Percentiles rank a stretch among this genome's conserved stretches.
Evolutionary conservation across 345 rosid genomes (phyloP).

Genomic region (Microcos paniculata): DNA sequence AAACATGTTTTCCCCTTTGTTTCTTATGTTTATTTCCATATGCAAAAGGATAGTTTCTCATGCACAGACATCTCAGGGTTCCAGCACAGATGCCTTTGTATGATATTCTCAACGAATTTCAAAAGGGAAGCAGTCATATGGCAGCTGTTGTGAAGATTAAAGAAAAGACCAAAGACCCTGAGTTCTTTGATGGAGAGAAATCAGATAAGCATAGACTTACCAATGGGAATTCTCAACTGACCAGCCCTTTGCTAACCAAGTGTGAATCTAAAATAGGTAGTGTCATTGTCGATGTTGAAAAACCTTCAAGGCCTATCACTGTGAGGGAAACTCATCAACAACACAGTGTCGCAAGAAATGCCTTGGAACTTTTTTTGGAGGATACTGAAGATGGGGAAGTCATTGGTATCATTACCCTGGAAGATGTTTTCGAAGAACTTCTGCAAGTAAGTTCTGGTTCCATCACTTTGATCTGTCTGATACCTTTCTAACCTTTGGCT

Average conservation of each 20-base stretch:
- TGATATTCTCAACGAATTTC: slow-evolving; percentile 85
- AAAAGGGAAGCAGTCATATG: slow-evolving; percentile 90
- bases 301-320: slow-evolving; percentile 32
- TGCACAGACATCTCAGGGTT: slow-evolving; percentile 52
- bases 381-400: slow-evolving; percentile 79
- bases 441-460: slow-evolving; percentile 52
- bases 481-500: slow-evolving; percentile 6
- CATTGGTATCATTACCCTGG: slow-evolving; percentile 78
- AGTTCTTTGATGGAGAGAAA: slow-evolving; percentile 30
- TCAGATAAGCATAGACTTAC: slow-evolving; percentile 29
- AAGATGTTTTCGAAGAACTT: slow-evolving; percentile 88
- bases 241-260: slow-evolving; percentile 53
- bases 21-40: background rate
- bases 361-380: slow-evolving; percentile 37
- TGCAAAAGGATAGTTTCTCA: slow-evolving; percentile 13
- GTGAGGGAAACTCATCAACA: slow-evolving; percentile 31
- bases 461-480: background rate
- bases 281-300: slow-evolving; percentile 51
- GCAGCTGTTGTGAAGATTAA: slow-evolving; percentile 77
- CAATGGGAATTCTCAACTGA: slow-evolving; percentile 32
- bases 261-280: slow-evolving; percentile 33
- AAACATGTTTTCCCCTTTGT: background rate
- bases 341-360: slow-evolving; percentile 28
- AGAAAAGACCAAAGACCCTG: slow-evolving; percentile 33
- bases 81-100: slow-evolving; percentile 84